These are phyloP conservation scores for Mytilinidion resinicola DNA, from an alignment of 495 filamentous ascomycete species.

Conservation along the genomic window DNA sequence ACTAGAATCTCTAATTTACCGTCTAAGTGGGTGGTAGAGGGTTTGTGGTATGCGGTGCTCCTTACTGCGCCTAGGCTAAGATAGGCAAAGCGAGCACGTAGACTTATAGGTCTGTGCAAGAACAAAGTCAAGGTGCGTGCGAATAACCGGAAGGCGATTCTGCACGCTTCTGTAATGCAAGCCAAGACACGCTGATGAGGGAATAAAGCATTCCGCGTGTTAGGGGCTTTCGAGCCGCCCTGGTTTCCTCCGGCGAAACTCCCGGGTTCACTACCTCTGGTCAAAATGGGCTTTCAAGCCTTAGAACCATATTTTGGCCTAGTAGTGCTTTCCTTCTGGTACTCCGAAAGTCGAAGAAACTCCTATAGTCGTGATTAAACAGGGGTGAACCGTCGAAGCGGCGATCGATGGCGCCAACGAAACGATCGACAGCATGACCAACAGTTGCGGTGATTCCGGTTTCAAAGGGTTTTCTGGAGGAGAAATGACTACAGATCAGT, in stretches of 20 bases:
- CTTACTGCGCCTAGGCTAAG: conserved; percentile 1
- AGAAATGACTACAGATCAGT: conserved; percentile 24
- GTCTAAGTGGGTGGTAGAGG: conserved; percentile 12
- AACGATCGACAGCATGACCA: conserved; percentile 10
- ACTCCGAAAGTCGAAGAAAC: neutral
- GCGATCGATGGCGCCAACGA: conserved; percentile 5
- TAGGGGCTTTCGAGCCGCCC: too few species aligned
- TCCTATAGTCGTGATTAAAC: conserved; percentile 3
- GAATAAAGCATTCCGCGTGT: too few species aligned
- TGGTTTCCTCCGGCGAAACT: conserved; percentile 1
- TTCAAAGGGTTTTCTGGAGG: conserved; percentile 10
- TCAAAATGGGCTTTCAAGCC: neutral
- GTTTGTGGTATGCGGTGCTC: conserved; percentile 13
- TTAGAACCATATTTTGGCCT: neutral
- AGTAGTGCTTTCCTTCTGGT: neutral
- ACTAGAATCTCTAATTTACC: conserved; percentile 17
- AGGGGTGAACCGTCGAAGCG: conserved; percentile 3
- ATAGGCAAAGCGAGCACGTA: too few species aligned
- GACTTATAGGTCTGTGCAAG: too few species aligned
- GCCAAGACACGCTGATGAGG: too few species aligned
- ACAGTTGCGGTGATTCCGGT: neutral
- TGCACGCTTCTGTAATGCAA: too few species aligned
- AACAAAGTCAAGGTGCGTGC: too few species aligned
- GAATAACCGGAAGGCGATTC: too few species aligned
- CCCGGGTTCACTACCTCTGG: neutral